Percentiles rank a stretch among this genome's conserved stretches.
Conservation (phyloP, 306 rosid genomes). For the Aeschynomene evenia region DNA sequence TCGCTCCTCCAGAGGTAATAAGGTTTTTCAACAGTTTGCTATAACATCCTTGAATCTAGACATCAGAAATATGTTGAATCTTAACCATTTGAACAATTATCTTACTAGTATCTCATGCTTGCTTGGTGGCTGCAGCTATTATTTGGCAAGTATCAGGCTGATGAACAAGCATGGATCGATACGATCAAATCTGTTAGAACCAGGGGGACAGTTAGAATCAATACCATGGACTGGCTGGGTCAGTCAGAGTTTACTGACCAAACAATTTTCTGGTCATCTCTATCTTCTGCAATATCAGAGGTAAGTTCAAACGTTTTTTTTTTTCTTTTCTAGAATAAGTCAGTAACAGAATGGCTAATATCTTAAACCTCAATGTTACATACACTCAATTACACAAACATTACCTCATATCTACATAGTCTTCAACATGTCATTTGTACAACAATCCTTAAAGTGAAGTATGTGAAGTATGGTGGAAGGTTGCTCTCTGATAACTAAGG, state of each 20-base stretch:
- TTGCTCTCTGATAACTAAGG: too few species aligned
- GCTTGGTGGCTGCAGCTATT: slow-evolving; percentile 58
- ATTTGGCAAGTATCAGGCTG: slow-evolving; percentile 76
- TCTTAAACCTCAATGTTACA: neutral
- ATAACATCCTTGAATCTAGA: slow-evolving; percentile 21
- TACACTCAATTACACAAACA: neutral
- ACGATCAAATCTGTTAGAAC: slow-evolving; percentile 72
- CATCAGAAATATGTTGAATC: slow-evolving; percentile 10
- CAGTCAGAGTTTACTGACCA: slow-evolving; percentile 66
- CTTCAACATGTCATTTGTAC: neutral
- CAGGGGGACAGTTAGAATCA: slow-evolving; percentile 61
- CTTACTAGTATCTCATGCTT: neutral
- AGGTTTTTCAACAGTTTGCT: slow-evolving; percentile 17
- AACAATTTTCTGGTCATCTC: slow-evolving; percentile 80
- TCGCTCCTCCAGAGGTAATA: slow-evolving; percentile 94
- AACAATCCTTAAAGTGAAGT: too few species aligned
- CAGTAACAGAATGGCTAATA: neutral
- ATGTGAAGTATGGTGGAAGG: too few species aligned
- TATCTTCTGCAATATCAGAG: slow-evolving; percentile 90
- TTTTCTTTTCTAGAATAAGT: neutral
- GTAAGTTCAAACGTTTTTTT: slow-evolving; percentile 38
- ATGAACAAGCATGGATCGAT: slow-evolving; percentile 90
- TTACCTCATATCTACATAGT: too few species aligned
- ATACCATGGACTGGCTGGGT: slow-evolving; percentile 97
- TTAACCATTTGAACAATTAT: neutral